phyloP scores from a whole-genome alignment of 768 basidiomycete genomes.

The Mycena venus region DNA sequence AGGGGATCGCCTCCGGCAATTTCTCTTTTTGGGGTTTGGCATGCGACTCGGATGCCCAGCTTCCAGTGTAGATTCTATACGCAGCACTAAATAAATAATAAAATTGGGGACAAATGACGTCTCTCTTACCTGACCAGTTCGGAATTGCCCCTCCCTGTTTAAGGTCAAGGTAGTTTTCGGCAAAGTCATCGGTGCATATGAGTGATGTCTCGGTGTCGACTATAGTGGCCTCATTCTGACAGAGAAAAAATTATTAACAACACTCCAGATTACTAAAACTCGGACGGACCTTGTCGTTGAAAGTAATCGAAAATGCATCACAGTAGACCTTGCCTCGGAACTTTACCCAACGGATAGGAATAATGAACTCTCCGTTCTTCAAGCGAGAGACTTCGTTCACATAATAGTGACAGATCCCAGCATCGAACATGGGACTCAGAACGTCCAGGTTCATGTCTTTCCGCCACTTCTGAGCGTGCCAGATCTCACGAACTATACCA shows the following conservation, averaged over 20 bases:
- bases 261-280: not conserved
- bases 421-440: slow-evolving; percentile 23
- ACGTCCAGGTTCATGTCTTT: slow-evolving; percentile 8
- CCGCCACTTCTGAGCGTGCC: slow-evolving; percentile 17
- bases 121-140: not conserved
- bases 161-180: slow-evolving; percentile 8
- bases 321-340: not conserved
- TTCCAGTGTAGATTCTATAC: slow-evolving; percentile 16
- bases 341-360: slow-evolving; percentile 24
- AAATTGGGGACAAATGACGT: not conserved
- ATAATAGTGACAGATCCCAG: not conserved
- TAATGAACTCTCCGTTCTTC: not conserved
- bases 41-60: slow-evolving; percentile 41
- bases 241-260: too few species aligned
- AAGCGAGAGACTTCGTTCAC: slow-evolving; percentile 12
- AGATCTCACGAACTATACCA: slow-evolving; percentile 1
- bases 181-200: not conserved
- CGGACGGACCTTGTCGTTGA: not conserved
- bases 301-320: not conserved
- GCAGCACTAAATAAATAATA: not conserved
- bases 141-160: not conserved
- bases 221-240: not conserved
- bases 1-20: slow-evolving; percentile 47
- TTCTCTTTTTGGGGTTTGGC: slow-evolving; percentile 48
- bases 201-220: not conserved